Evolutionary conservation across 2,329 filamentous ascomycete species (phyloP), one percentile per base, ranked within the genome.

Genomic region (Penicillium sp.): DNA sequence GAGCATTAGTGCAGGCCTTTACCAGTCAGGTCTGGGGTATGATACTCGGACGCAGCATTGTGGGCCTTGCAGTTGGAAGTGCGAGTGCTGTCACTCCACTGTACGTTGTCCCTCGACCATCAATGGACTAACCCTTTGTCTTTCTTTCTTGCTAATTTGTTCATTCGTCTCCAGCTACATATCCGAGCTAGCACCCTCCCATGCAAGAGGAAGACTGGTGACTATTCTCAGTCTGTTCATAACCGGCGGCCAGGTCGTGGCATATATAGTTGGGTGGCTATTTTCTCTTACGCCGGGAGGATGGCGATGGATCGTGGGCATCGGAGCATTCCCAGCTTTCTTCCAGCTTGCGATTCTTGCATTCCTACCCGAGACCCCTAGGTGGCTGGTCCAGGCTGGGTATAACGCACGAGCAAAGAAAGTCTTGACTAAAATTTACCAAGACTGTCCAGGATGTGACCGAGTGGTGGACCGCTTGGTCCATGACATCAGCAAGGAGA

Each of bases 221-320:
- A 95, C 91, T 1, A 83, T 94, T 52, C 87, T 90, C 55, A 85
- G 88, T 24, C 76, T 97, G 21, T 92, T 95, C 62, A 88, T 97
- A 53, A 96, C 92, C 0, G 79, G 89, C 10, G 93, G 93, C 0
- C 92, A 97, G 74, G 89, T 96, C 2, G 83, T 95, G 18, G 92
- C 93, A 2, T 97, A 97, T 72, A 70, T 95, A 1, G 76, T 92
- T 6, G 93, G 93, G 1, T 96, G 89, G 88, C 72, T 80, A 0
- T 87, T 96, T 50, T 79, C 77, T 44, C 81, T 85, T 5, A 80
- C 82, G 7, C 55, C 63, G 7, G 82, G 81, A 11, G 90, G 88
- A 1, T 97, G 93, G 92, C 81, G 91, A 46, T 95, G 89, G 87
- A 92, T 96, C 83, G 92, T 97, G 0, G 92, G 92, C 0, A 73